A percentile compares a stretch with the other conserved stretches of the same genome.
Conservation (phyloP, 2,329 filamentous ascomycete species). For the Cladophialophora immunda region DNA sequence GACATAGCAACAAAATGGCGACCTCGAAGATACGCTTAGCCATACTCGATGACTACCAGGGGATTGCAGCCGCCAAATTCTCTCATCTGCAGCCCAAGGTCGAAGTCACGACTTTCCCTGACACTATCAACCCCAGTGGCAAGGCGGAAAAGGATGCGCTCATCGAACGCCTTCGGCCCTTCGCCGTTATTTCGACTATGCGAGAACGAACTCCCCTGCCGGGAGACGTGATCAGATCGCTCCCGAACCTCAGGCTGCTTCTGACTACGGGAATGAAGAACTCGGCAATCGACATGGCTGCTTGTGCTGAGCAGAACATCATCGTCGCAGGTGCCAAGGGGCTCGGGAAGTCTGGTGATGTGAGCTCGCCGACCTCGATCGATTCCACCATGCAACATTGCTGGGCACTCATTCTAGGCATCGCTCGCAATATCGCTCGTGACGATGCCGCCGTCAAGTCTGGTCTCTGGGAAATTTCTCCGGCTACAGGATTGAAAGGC, state of each 20-base stretch:
- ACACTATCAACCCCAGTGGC: conserved; percentile 46
- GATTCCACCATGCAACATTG: conserved; percentile 52
- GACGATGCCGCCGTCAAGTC: conserved; percentile 73
- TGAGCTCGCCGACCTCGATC: conserved; percentile 37
- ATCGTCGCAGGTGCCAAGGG: conserved; percentile 67
- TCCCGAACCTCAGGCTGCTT: conserved; percentile 78
- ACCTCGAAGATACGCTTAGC: conserved; percentile 55
- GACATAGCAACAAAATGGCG: background rate
- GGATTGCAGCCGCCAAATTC: conserved; percentile 68
- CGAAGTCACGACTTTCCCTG: conserved; percentile 69
- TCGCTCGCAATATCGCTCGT: conserved; percentile 73
- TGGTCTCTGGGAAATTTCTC: conserved; percentile 72
- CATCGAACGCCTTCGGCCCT: conserved; percentile 72
- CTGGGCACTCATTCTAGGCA: conserved; percentile 62
- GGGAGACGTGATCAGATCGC: conserved; percentile 65
- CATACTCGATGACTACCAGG: conserved; percentile 76
- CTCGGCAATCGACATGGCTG: conserved; percentile 70
- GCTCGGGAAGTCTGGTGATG: conserved; percentile 46
- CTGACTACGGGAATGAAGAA: conserved; percentile 78
- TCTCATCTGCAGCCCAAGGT: conserved; percentile 56
- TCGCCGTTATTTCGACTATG: conserved; percentile 78
- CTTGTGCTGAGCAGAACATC: conserved; percentile 67
- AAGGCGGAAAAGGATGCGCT: conserved; percentile 66
- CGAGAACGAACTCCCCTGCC: conserved; percentile 83
- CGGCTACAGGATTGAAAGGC: conserved; percentile 70